These are phyloP conservation scores for Cupressus sempervirens DNA, from an alignment of 75 land plant genomes.

Conservation along the genomic window DNA sequence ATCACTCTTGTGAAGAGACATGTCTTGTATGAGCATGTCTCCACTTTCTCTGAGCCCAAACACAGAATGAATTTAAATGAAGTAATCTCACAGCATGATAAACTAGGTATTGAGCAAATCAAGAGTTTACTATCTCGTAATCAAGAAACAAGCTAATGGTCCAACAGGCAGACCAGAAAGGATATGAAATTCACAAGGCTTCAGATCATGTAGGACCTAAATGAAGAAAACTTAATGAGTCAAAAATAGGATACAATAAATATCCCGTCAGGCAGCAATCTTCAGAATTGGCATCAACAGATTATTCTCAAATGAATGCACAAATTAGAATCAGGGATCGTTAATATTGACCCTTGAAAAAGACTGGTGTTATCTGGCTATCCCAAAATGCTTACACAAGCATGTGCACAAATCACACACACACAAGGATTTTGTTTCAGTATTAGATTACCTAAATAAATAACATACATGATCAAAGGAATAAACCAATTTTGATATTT, in stretches of 20 bases:
- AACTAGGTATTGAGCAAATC: not conserved
- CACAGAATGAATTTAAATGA: not conserved
- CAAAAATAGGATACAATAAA: not conserved
- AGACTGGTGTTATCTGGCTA: not conserved
- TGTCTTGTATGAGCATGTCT: too few species aligned
- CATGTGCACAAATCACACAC: not conserved
- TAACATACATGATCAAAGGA: too few species aligned
- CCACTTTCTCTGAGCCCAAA: too few species aligned
- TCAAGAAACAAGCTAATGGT: not conserved
- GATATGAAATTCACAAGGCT: not conserved
- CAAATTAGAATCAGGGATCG: too few species aligned
- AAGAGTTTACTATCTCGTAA: not conserved
- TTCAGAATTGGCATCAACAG: not conserved
- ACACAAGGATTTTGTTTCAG: too few species aligned
- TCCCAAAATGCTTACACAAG: not conserved
- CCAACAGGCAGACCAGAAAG: not conserved
- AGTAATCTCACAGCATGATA: not conserved
- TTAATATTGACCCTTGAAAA: not conserved
- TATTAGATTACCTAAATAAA: too few species aligned
- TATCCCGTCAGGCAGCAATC: not conserved
- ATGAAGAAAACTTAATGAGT: not conserved
- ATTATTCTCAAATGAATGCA: not conserved
- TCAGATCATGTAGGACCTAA: not conserved
- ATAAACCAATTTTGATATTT: not conserved
- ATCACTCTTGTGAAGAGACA: too few species aligned